phyloP scores from a whole-genome alignment of 1,284 basidiomycete species.

The Cutaneotrichosporon sp. region DNA sequence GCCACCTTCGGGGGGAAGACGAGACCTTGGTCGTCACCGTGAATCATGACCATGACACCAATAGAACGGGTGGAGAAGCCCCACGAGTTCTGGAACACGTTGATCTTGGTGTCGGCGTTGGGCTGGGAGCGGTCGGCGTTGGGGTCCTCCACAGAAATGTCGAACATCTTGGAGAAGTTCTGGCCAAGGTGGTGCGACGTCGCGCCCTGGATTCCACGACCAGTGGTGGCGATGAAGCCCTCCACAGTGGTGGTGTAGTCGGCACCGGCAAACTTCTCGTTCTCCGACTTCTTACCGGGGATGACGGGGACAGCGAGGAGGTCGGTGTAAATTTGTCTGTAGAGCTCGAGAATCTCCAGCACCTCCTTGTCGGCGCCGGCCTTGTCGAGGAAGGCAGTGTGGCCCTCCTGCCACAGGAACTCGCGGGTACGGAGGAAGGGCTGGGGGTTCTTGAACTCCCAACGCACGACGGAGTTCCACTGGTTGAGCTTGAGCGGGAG shows the following conservation, averaged over 20 bases:
- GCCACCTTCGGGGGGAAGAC: slow-evolving; percentile 94
- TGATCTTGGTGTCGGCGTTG: slow-evolving; percentile 55
- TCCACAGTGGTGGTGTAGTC: slow-evolving; percentile 98
- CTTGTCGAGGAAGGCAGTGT: slow-evolving; percentile 90
- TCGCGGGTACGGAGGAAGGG: slow-evolving; percentile 98
- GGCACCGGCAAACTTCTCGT: slow-evolving; percentile 98
- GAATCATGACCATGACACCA: slow-evolving; percentile 99
- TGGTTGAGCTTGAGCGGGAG: slow-evolving; percentile 96
- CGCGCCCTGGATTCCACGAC: slow-evolving; percentile 95
- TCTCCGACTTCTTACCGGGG: slow-evolving; percentile 94
- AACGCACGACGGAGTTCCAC: slow-evolving; percentile 98
- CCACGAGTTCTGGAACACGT: slow-evolving; percentile 99
- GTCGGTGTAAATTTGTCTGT: slow-evolving; percentile 94
- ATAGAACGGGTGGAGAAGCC: slow-evolving; percentile 93
- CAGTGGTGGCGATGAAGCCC: slow-evolving; percentile 95
- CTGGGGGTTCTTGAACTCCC: slow-evolving; percentile 99
- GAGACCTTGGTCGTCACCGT: slow-evolving; percentile 95
- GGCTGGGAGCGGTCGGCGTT: slow-evolving; percentile 26
- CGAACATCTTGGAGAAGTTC: slow-evolving; percentile 99
- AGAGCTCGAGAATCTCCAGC: slow-evolving; percentile 88
- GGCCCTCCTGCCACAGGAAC: slow-evolving; percentile 99
- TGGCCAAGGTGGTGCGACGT: slow-evolving; percentile 97
- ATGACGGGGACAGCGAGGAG: slow-evolving; percentile 96
- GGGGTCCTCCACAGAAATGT: slow-evolving; percentile 94
- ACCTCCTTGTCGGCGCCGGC: slow-evolving; percentile 88